Conservation (phyloP, 495 filamentous ascomycete species). For the Niebla homalea region DNA sequence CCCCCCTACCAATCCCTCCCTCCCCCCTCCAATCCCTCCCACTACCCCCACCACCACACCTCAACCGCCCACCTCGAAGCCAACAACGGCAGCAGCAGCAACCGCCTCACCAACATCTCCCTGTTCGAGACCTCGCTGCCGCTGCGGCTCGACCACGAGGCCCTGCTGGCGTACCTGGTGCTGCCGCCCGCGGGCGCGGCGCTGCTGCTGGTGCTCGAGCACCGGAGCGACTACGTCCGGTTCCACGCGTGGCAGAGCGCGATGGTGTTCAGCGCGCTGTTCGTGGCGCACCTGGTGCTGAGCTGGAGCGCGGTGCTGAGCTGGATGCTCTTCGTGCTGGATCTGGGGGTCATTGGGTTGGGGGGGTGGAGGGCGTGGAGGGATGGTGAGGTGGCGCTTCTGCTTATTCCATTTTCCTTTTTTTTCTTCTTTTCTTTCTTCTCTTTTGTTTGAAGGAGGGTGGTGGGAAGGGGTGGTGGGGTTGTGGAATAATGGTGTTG, state of each 20-base stretch:
- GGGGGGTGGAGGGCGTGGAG: constrained; percentile 67
- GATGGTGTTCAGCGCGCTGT: constrained; percentile 72
- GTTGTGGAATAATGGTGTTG: neutral
- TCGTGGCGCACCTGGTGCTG: constrained; percentile 73
- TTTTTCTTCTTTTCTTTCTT: neutral
- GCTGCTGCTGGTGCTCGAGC: constrained; percentile 70
- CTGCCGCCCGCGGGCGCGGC: constrained; percentile 81
- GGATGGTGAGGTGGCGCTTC: constrained; percentile 44
- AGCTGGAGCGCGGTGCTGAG: constrained; percentile 71
- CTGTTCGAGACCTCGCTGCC: constrained; percentile 76
- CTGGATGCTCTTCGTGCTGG: constrained; percentile 66
- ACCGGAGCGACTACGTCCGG: constrained; percentile 94
- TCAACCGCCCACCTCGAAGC: neutral
- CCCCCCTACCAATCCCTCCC: constrained; percentile 27
- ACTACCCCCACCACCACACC: neutral
- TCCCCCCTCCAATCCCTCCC: constrained; percentile 28
- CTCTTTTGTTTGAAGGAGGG: neutral
- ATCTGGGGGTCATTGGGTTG: constrained; percentile 64
- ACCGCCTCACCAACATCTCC: constrained; percentile 60
- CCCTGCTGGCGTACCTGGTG: constrained; percentile 76
- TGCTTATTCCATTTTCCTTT: neutral
- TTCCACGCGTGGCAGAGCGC: constrained; percentile 95
- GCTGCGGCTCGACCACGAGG: constrained; percentile 74
- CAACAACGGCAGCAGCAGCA: constrained; percentile 12
- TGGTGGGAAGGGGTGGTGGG: no score